phyloP scores from a whole-genome alignment of 257 asterid species.

The Ligustrum vulgare region DNA sequence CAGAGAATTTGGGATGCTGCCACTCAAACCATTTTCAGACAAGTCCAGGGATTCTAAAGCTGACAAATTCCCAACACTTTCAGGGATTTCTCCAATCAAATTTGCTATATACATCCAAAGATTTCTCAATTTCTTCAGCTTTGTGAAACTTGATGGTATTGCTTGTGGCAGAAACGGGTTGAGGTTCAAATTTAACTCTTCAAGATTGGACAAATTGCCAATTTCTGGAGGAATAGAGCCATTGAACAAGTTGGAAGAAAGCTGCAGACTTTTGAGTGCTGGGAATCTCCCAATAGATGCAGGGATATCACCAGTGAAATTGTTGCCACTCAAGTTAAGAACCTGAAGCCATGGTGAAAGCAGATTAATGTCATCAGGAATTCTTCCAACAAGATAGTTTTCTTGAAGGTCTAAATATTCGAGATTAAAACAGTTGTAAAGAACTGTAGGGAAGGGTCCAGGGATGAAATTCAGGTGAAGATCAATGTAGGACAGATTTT shows the following conservation, averaged over 20 bases:
- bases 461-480: slow-evolving; percentile 41
- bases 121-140: slow-evolving; percentile 50
- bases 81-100: slow-evolving; percentile 70
- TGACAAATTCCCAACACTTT: slow-evolving; percentile 53
- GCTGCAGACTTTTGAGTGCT: slow-evolving; percentile 39
- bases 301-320: slow-evolving; percentile 68
- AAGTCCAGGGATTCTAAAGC: slow-evolving; percentile 59
- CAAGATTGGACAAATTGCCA: slow-evolving; percentile 55
- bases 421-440: slow-evolving; percentile 53
- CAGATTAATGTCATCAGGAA: slow-evolving; percentile 52
- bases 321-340: slow-evolving; percentile 47
- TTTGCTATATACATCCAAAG: slow-evolving; percentile 45
- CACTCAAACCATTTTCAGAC: slow-evolving; percentile 52
- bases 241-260: slow-evolving; percentile 34
- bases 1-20: slow-evolving; percentile 52
- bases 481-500: slow-evolving; percentile 47
- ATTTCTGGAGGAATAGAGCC: slow-evolving; percentile 66
- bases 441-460: slow-evolving; percentile 44
- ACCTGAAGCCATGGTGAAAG: slow-evolving; percentile 44
- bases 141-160: slow-evolving; percentile 58
- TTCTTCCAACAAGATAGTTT: slow-evolving; percentile 47
- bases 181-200: slow-evolving; percentile 33
- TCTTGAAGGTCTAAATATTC: slow-evolving; percentile 55
- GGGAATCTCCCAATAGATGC: slow-evolving; percentile 49
- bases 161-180: slow-evolving; percentile 57